Evolutionary conservation across 495 filamentous ascomycete genomes (phyloP), one percentile per base, ranked within the genome.

Genomic region (Pseudevernia furfuracea): DNA sequence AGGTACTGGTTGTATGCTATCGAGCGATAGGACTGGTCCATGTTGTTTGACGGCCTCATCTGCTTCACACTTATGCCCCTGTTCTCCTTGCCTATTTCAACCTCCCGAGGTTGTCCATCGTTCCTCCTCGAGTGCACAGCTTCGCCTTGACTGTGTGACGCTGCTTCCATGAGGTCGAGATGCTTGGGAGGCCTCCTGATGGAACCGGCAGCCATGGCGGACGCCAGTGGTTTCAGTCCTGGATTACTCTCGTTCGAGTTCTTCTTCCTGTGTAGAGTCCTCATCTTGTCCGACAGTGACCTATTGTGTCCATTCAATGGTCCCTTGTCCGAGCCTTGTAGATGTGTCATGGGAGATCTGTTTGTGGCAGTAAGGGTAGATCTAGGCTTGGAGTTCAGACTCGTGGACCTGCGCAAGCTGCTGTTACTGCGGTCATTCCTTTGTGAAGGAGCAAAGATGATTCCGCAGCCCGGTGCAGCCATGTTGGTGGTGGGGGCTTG

Each of bases 1-100:
- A 71, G 49, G 56, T 71, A 71, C 30, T 71, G 63, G 17, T 67
- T 67, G 49, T 71, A 71, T 15, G 67, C 69, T 38, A 71, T 69
- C 15, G 64, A 66, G 11, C 64, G 58, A 59, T 69, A 69, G 4
- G 67, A 58, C 2, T 55, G 36, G 34, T 67, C 68, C 43, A 63
- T 53, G 23, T 69, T 66, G 38, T 59, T 61, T 1, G 58, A 60
- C 32, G 67, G 66, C 43, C 63, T 59, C 48, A 61, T 56, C 28
- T 44, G 43, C 41, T 62, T 61, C 38, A 41, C 56, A n/a, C 48
- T 57, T 17, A 39, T 39, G 32, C 37, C 56, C 48, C 39, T 55
- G 60, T 67, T 67, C 62, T 70, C 67, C 43, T 66, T 68, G 14
- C 67, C 63, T 23, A 55, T 52, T 11, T 58, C 67, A 19, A 68